These are phyloP conservation scores for Myriosclerotinia scirpicola DNA, from an alignment of 2,329 filamentous ascomycete genomes.

Conservation along the genomic window DNA sequence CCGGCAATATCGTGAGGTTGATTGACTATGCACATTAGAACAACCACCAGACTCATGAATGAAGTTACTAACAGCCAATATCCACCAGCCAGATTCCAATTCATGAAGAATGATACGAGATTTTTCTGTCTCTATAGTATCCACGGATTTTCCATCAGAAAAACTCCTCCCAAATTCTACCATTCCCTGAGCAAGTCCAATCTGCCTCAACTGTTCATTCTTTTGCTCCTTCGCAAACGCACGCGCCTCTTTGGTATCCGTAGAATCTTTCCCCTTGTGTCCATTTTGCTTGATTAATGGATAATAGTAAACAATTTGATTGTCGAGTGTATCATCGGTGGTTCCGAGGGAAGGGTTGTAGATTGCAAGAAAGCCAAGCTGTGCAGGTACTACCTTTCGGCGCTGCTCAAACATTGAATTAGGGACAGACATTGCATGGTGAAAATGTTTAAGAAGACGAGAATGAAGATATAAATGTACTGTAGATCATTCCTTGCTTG, in stretches of 20 bases:
- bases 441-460: neutral
- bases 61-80: constrained; percentile 71
- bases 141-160: constrained; percentile 71
- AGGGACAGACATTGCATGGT: constrained; percentile 36
- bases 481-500: constrained; percentile 6
- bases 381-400: constrained; percentile 59
- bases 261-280: constrained; percentile 8
- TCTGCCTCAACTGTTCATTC: constrained; percentile 86
- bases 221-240: constrained; percentile 58
- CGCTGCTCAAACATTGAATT: constrained; percentile 36
- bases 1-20: constrained; percentile 70
- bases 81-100: constrained; percentile 92
- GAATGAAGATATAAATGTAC: constrained; percentile 9
- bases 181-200: constrained; percentile 96
- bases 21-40: constrained; percentile 58
- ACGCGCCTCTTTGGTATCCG: constrained; percentile 35
- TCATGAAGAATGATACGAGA: constrained; percentile 81
- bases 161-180: constrained; percentile 90
- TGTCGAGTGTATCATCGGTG: constrained; percentile 58
- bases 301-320: constrained; percentile 89
- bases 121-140: constrained; percentile 89
- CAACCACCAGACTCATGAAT: constrained; percentile 5
- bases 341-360: constrained; percentile 84
- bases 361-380: constrained; percentile 87
- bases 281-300: constrained; percentile 33